Evolutionary conservation across 208 protist genomes (phyloP), one percentile per base, ranked within the genome.

Genomic region (Angomonas desouzai): DNA sequence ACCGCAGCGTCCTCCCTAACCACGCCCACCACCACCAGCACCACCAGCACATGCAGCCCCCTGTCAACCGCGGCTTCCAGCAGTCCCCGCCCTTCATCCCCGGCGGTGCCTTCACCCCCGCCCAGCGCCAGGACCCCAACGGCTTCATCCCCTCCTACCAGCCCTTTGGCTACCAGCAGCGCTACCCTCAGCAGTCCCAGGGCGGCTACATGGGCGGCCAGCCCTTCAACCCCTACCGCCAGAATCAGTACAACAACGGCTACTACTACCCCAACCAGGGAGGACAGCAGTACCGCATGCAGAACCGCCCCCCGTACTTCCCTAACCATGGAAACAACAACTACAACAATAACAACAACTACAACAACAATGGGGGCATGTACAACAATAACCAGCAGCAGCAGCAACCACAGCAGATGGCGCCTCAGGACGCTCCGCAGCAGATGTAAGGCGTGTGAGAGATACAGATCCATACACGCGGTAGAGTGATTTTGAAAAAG

Each of bases 221-320:
- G 6, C 51, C 23, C 10, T 38, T 57, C 30, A 55, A 73, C 49
- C 66, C 67, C 18, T 40, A 28, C 64, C 62, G 55, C 29, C 49
- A 34, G 43, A 60, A 23, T 32, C 55, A 55, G 10, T 67, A 66
- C 74, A 43, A 48, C 27, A 66, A 66, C 62, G 43, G 48, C 22
- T 43, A 55, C 38, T 28, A 43, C 38, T 66, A 64, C 62, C 53
- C 28, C 13, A 56, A 36, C 33, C 68, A 75, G 56, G 76, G 77
- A 61, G 45, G 38, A 16, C 13, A 48, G 30, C 74, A 76, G 53
- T 55, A 65, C 48, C 23, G 23, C 48, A 53, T 53, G 48, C 48
- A 22, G 49, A 30, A 34, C 51, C 9, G 29, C 51, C 51, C 23
- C 28, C 22, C 33, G 3, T 66, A 72, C 66, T 20, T 22, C 48